These are phyloP conservation scores for Atractiella rhizophila DNA, from an alignment of 768 basidiomycete species.

Conservation along the genomic window DNA sequence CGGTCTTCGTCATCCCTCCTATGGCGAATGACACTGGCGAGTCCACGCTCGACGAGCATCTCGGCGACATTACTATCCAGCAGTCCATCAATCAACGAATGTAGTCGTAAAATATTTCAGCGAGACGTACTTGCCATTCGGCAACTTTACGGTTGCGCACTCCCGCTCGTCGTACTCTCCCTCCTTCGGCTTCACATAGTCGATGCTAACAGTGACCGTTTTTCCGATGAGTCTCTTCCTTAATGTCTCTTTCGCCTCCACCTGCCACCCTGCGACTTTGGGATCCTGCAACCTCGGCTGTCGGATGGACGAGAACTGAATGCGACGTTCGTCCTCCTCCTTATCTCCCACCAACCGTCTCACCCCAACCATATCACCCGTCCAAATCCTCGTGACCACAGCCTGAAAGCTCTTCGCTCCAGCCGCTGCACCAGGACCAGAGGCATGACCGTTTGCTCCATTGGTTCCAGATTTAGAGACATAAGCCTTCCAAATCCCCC, in stretches of 20 bases:
- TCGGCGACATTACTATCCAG: constrained; percentile 45
- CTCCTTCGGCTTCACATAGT: constrained; percentile 72
- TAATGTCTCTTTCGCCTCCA: constrained; percentile 78
- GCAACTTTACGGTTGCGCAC: constrained; percentile 42
- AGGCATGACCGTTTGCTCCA: constrained; percentile 20
- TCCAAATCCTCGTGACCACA: constrained; percentile 66
- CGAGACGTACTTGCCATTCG: constrained; percentile 1
- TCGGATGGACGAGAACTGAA: constrained; percentile 42
- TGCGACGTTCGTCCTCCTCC: constrained; percentile 57
- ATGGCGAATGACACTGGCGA: constrained; percentile 72
- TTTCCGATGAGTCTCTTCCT: constrained; percentile 81
- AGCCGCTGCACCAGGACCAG: constrained; percentile 9
- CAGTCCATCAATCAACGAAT: constrained; percentile 3
- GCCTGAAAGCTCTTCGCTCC: constrained; percentile 37
- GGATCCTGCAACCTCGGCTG: constrained; percentile 51
- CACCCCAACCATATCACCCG: constrained; percentile 52
- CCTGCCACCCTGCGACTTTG: constrained; percentile 61
- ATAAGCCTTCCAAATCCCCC: constrained; percentile 40
- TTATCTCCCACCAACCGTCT: constrained; percentile 26
- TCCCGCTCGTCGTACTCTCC: constrained; percentile 86
- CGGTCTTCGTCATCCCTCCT: constrained; percentile 75
- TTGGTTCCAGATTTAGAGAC: constrained; percentile 26
- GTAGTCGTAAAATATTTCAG: neutral
- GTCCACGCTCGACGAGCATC: constrained; percentile 74
- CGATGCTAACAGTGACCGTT: constrained; percentile 34